phyloP scores from a whole-genome alignment of 192 early-diverging fungal genomes.

The Linnemannia exigua region DNA sequence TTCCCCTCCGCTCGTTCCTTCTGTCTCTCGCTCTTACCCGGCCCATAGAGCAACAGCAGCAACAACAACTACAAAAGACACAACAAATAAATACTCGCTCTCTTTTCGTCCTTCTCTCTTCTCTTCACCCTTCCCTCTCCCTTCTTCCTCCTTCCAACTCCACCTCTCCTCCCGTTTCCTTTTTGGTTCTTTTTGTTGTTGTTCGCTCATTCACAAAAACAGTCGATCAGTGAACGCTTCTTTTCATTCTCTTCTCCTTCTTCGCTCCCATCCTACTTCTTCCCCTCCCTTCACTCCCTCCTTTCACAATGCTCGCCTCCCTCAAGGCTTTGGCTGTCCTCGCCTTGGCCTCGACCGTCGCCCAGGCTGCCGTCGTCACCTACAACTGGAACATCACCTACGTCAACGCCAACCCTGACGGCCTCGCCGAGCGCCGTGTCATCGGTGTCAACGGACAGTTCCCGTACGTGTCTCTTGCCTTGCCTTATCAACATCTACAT shows the following conservation, averaged over 20 bases:
- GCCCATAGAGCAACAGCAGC: neutral
- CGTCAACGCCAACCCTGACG: slow-evolving; percentile 76
- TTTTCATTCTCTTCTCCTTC: slow-evolving; percentile 36
- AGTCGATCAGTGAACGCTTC: slow-evolving; percentile 4
- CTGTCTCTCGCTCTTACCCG: no score
- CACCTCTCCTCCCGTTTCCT: slow-evolving; percentile 21
- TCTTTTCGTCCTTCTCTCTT: neutral
- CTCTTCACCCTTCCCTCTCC: slow-evolving; percentile 4
- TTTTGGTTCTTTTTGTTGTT: neutral
- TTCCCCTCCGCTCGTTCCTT: no score
- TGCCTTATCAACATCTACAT: neutral
- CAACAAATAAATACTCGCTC: slow-evolving; percentile 4
- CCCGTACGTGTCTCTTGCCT: slow-evolving; percentile 63
- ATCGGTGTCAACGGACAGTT: slow-evolving; percentile 76
- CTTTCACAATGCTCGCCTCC: slow-evolving; percentile 41
- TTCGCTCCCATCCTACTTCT: slow-evolving; percentile 27
- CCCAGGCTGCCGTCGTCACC: slow-evolving; percentile 69
- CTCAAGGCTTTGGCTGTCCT: slow-evolving; percentile 56
- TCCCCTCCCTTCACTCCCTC: neutral
- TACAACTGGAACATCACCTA: slow-evolving; percentile 83
- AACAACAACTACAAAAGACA: no score
- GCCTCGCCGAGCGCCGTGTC: slow-evolving; percentile 71
- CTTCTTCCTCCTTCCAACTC: slow-evolving; percentile 34
- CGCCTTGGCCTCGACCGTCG: slow-evolving; percentile 44
- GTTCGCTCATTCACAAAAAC: slow-evolving; percentile 28